Evolutionary conservation across 192 early-diverging fungal genomes (phyloP), one percentile per base, ranked within the genome.

Genomic region (Coemansia sp.): DNA sequence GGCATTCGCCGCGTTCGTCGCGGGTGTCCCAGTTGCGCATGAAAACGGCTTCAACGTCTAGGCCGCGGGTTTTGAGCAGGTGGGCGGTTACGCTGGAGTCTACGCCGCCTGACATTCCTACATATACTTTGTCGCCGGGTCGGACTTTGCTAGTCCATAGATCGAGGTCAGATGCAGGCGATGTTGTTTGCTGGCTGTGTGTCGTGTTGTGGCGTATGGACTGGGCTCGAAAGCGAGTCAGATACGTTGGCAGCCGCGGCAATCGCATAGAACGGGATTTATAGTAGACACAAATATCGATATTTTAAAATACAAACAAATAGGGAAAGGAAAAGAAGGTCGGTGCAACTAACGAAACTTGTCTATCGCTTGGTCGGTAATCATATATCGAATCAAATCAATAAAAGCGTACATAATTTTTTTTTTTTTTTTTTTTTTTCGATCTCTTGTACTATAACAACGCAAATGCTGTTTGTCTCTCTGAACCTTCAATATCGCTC

Each of bases 21-120:
- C 83, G 78, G 3, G 88, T 87, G 69, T 97, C 96, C 97, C 97
- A 97, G 79, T 97, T 99, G 66, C 89, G 90, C 97, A 99, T 97
- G 72, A 92, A 97, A 13, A 96, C 79, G 1, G 88, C 97, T 43
- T 90, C 85, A 1, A 96, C 90, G 15, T 88, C 58, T 66, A 85
- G 70, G n/a, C 85, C 86, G 34, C 88, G 85, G 18, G 80, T 68
- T 40, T 90, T 80, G 1, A 99, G 78, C 15, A 99, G 76, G 33
- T 91, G 74, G 0, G 95, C 95, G 11, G 91, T 88, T 18, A 97
- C 93, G 69, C 91, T 92, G 1, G 95, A 96, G 68, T 99, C 97
- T 0, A 99, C 95, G 2, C 97, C 97, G 33, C 97, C 97, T 0
- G 95, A 97, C 91, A 98, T 92, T 16, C 90, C 90, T 2, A 98